Conservation (phyloP, 805 yeast genomes). For the Candida nemodendra region DNA sequence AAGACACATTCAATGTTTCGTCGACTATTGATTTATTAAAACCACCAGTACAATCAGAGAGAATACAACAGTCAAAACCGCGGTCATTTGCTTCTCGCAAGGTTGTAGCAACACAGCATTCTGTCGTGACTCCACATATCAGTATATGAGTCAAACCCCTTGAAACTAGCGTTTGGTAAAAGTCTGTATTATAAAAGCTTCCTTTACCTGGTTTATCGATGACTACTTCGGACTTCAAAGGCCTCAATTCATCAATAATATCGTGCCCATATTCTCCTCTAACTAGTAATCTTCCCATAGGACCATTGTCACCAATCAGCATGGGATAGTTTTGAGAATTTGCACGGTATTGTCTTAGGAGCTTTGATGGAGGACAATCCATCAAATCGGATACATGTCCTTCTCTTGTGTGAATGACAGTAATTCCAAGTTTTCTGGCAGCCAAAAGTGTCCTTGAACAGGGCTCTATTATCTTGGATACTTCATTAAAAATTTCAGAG, state of each 20-base stretch:
- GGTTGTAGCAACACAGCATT: slow-evolving; percentile 35
- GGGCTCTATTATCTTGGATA: slow-evolving; percentile 25
- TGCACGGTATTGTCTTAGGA: slow-evolving; percentile 24
- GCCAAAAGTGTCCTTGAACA: slow-evolving; percentile 22
- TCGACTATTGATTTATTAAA: slow-evolving; percentile 13
- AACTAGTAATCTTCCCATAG: slow-evolving; percentile 32
- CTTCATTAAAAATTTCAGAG: slow-evolving; percentile 8
- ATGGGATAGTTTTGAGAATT: slow-evolving; percentile 18
- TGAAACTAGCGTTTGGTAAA: slow-evolving; percentile 27
- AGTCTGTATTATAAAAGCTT: slow-evolving; percentile 32
- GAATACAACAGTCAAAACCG: slow-evolving; percentile 30
- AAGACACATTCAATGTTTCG: slow-evolving; percentile 14
- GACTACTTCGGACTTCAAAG: slow-evolving; percentile 25
- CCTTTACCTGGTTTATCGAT: slow-evolving; percentile 36
- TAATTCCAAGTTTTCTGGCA: slow-evolving; percentile 28
- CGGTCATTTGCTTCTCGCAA: slow-evolving; percentile 34
- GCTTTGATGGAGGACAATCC: slow-evolving; percentile 31
- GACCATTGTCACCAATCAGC: slow-evolving; percentile 31
- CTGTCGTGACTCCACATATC: slow-evolving; percentile 34
- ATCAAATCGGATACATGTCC: slow-evolving; percentile 30
- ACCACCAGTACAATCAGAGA: slow-evolving; percentile 18
- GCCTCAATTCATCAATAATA: slow-evolving; percentile 31
- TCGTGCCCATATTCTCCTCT: slow-evolving; percentile 35
- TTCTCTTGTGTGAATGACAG: slow-evolving; percentile 33
- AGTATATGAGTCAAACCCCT: slow-evolving; percentile 30